Base-by-base conservation (phyloP, 2,329 filamentous ascomycete species). In the Cladosporium phlei region DNA sequence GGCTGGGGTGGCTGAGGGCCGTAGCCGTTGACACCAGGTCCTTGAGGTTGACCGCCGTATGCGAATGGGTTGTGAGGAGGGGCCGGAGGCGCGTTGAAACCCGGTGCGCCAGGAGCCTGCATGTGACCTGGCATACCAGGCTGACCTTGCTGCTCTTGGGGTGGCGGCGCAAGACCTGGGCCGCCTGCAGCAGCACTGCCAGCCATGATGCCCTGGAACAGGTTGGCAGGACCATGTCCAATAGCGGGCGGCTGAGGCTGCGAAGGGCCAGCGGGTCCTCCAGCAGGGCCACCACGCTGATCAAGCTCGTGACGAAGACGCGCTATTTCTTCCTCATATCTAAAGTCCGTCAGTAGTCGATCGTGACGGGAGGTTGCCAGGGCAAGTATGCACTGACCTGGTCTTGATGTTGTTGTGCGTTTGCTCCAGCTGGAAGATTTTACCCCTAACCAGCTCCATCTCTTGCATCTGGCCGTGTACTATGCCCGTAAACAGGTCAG, bases 121-220 rank as follows among this genome's bases (percentile, higher is more conserved):
- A 82, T 80, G 64, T 81, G 83, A 49, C 68, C 67, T 53, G 77
- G 77, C 59, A 77, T 73, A 48, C 76, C 73, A 37, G 61, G 61
- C 59, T 76, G 77, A 54, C 77, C 75, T 63, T 76, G 78, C 58
- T 79, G 74, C 58, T 79, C 75, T 67, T 81, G 79, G 17, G 62
- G 63, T 53, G 86, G 86, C 54, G 71, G 72, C 2, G 89, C 89
- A 57, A 95, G 83, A 51, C 87, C 88, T 53, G 88, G 86, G 51
- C 86, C 88, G 59, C 84, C 86, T 71, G 91, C 88, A 59, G 84
- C 86, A 52, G 79, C 82, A 67, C 83, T 82, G 55, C 91, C 91
- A 47, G 90, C 82, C 88, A 98, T 97, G 64, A 97, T 95, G 47
- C 88, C 89, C 57, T 88, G 89, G 64, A 98, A 97, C 30, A 97